A percentile compares a stretch with the other conserved stretches of the same genome.
Evolutionary conservation across 2,329 filamentous ascomycete genomes (phyloP).

Genomic region (Colletotrichum higginsianum): DNA sequence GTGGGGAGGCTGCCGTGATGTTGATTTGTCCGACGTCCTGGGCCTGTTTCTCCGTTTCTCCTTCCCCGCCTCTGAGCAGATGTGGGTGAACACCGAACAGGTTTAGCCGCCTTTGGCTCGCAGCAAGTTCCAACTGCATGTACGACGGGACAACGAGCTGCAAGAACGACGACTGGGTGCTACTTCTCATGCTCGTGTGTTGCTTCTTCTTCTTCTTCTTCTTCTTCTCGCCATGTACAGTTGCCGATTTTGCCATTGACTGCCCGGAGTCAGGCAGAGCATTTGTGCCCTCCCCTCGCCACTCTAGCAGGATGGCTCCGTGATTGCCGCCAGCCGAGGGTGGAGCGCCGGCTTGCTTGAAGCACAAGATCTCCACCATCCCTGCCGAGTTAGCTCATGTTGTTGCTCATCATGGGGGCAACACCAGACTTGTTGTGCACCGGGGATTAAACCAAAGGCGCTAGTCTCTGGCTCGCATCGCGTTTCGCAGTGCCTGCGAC

Average conservation of each 20-base stretch:
- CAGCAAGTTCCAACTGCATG: constrained; percentile 33
- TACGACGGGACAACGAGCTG: constrained; percentile 26
- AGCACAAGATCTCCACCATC: constrained; percentile 30
- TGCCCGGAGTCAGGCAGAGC: background rate
- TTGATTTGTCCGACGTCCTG: constrained; percentile 28
- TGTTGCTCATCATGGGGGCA: constrained; percentile 21
- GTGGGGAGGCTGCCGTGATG: constrained; percentile 32
- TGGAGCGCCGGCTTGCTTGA: constrained; percentile 26
- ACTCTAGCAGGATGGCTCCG: background rate
- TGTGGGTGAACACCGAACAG: constrained; percentile 29
- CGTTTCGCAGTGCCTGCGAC: constrained; percentile 20
- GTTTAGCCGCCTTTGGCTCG: constrained; percentile 36
- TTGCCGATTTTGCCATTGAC: background rate
- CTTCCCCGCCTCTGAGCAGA: constrained; percentile 29
- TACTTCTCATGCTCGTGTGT: background rate
- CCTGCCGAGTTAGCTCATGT: constrained; percentile 8
- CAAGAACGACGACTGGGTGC: background rate
- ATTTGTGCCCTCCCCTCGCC: background rate
- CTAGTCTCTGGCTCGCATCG: constrained; percentile 9
- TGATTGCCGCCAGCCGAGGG: constrained; percentile 21
- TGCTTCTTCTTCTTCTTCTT: background rate
- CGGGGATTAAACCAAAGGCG: constrained; percentile 4
- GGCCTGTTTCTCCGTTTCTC: constrained; percentile 26
- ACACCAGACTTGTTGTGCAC: background rate
- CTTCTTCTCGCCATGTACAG: background rate